Conservation (phyloP, 1,139 yeast genomes). For the Pichia sp. region DNA sequence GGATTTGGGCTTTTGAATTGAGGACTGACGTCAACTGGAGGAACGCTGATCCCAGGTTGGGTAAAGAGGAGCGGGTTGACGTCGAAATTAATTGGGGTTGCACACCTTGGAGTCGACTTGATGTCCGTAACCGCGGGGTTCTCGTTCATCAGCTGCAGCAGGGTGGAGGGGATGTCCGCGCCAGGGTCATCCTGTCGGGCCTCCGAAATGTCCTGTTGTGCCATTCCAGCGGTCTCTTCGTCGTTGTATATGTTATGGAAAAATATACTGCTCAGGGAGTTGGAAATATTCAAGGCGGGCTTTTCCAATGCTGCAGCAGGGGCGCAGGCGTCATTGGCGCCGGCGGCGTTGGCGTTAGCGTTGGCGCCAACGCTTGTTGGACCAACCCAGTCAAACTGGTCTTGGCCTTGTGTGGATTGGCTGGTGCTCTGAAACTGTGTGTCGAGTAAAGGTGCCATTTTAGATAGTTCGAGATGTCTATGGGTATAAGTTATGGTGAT, state of each 20-base stretch:
- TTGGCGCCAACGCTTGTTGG: not conserved
- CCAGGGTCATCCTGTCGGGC: not conserved
- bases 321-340: too few species aligned
- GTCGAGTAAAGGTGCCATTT: not conserved
- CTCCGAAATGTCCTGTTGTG: not conserved
- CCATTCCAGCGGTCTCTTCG: not conserved
- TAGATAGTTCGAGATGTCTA: not conserved
- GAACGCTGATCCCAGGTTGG: too few species aligned
- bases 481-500: too few species aligned
- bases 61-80: not conserved
- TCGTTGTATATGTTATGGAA: slow-evolving; percentile 1
- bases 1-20: too few species aligned
- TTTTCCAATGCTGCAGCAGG: not conserved
- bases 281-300: not conserved
- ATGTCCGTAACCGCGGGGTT: not conserved
- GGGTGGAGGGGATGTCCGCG: not conserved
- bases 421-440: not conserved
- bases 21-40: too few species aligned
- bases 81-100: slow-evolving; percentile 9
- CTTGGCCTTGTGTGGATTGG: not conserved
- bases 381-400: not conserved
- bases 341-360: not conserved
- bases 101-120: slow-evolving; percentile 11
- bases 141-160: not conserved
- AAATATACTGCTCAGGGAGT: slow-evolving; percentile 7